Percentiles rank a stretch among this genome's conserved stretches.
Evolutionary conservation across 345 rosid species (phyloP).

Genomic region (Rhizophora mangle): DNA sequence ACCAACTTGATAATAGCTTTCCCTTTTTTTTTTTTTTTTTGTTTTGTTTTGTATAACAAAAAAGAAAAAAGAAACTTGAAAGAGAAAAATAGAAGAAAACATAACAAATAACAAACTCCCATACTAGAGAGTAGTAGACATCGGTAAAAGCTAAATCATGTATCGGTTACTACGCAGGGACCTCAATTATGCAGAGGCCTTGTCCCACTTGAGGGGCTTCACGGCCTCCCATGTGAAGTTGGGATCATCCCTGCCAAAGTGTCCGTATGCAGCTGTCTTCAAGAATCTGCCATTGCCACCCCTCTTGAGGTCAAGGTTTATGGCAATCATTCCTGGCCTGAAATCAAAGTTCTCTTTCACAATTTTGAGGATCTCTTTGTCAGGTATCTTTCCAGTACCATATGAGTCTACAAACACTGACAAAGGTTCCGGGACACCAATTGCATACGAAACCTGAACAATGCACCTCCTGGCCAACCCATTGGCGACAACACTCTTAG

Average conservation of each 20-base stretch:
- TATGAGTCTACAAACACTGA: slow-evolving; percentile 56
- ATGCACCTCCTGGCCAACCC: slow-evolving; percentile 60
- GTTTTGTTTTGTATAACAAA: no score
- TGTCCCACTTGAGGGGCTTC: slow-evolving; percentile 4
- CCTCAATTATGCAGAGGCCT: neutral
- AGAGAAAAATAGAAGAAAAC: neutral
- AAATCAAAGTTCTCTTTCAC: slow-evolving; percentile 86
- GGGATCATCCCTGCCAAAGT: slow-evolving; percentile 5
- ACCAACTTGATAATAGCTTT: neutral
- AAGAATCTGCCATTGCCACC: slow-evolving; percentile 4
- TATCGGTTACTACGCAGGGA: neutral
- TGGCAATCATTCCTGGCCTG: slow-evolving; percentile 12
- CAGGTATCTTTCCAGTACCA: slow-evolving; percentile 71
- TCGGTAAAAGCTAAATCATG: neutral
- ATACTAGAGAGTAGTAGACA: no score
- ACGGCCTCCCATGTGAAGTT: slow-evolving; percentile 3
- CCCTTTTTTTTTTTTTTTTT: no score
- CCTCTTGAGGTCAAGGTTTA: slow-evolving; percentile 1
- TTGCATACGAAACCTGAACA: slow-evolving; percentile 65
- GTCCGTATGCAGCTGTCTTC: slow-evolving; percentile 1
- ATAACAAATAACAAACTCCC: neutral
- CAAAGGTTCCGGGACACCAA: slow-evolving; percentile 63
- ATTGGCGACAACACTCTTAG: slow-evolving; percentile 63
- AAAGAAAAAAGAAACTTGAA: neutral
- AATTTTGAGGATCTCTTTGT: slow-evolving; percentile 79